Base-by-base conservation (phyloP, 306 rosid species). In the Sicyos baderoa region DNA sequence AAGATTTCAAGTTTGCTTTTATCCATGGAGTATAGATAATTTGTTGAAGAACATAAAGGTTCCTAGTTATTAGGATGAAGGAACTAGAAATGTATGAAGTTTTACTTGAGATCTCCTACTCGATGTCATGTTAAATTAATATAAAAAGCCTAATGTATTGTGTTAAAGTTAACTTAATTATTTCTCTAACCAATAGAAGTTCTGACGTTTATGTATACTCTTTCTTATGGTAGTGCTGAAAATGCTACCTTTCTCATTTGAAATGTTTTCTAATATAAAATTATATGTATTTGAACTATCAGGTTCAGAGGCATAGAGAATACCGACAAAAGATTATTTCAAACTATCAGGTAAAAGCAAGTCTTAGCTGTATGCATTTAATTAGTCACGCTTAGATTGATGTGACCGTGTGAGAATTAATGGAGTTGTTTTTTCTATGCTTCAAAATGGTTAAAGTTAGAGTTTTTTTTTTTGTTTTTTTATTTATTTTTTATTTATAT, bases 261-360 rank as follows among this genome's bases (percentile, higher is more conserved):
- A 67, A 56, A 37, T 27, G 17, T 42, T 80, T 59, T 19, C 47
- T 50, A 61, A 54, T 19, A 18, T 35, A 21, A 2, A 54, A 35
- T 40, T 40, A 1, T 9, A 50, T 13, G 35, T 68, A 63, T 72
- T 79, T 72, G 63, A 73, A 71, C 72, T 78, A 71, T 79, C 83
- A 93, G 99, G 77, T 84, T 80, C 91, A 82, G 71, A 87, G 76
- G 82, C 97, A 90, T 73, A 81, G 77, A 81, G 94, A 93, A 69
- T 93, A 93, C 86, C 80, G 81, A 75, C 82, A 82, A 79, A 85
- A 70, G 75, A 90, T 93, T 81, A 71, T 84, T 32, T 50, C 77
- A 57, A 84, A 77, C 70, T 93, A 93, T 76, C 86, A 78, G 77
- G 99, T 93, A 71, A 76, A 86, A 72, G 51, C 22, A 47, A 67